Evolutionary conservation across 352 stramenopile genomes (phyloP).

Genomic region (Globisporangium rhizosaccharum): DNA sequence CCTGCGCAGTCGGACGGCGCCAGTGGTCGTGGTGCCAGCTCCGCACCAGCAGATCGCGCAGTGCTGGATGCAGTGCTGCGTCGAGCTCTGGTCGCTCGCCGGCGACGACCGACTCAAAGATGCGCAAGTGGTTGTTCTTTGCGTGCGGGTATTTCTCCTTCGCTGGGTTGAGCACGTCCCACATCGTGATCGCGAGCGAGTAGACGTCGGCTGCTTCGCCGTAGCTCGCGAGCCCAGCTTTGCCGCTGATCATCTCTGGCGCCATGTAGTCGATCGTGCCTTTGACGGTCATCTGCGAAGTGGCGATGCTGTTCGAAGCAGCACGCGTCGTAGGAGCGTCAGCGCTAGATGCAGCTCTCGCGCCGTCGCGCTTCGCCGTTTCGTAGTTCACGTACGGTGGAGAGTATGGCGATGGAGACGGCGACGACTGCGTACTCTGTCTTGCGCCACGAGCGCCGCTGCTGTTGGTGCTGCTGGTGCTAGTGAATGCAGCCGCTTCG

Average conservation of each 20-base stretch:
- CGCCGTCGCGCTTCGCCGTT: too few species aligned
- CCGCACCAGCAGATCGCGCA: constrained; percentile 35
- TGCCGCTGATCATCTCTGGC: constrained; percentile 59
- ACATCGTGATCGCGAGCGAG: constrained; percentile 62
- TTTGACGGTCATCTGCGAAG: constrained; percentile 58
- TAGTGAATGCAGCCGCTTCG: too few species aligned
- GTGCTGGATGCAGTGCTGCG: constrained; percentile 18
- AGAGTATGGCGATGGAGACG: too few species aligned
- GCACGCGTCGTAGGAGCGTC: too few species aligned
- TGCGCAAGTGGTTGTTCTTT: constrained; percentile 24
- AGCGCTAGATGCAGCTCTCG: not conserved
- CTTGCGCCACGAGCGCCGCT: too few species aligned
- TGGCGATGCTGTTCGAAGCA: not conserved
- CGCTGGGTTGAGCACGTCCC: constrained; percentile 52
- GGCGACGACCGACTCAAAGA: constrained; percentile 47
- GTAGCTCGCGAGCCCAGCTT: constrained; percentile 39
- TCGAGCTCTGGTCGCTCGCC: constrained; percentile 27
- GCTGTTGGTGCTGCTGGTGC: too few species aligned
- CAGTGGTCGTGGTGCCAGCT: constrained; percentile 34
- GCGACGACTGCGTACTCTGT: too few species aligned
- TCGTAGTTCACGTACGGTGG: too few species aligned
- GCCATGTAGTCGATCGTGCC: constrained; percentile 38
- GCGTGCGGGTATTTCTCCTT: constrained; percentile 27
- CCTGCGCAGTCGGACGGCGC: constrained; percentile 30
- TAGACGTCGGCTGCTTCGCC: constrained; percentile 64